phyloP scores from a whole-genome alignment of 768 basidiomycete species.

The Nevesoporus exiguus region DNA sequence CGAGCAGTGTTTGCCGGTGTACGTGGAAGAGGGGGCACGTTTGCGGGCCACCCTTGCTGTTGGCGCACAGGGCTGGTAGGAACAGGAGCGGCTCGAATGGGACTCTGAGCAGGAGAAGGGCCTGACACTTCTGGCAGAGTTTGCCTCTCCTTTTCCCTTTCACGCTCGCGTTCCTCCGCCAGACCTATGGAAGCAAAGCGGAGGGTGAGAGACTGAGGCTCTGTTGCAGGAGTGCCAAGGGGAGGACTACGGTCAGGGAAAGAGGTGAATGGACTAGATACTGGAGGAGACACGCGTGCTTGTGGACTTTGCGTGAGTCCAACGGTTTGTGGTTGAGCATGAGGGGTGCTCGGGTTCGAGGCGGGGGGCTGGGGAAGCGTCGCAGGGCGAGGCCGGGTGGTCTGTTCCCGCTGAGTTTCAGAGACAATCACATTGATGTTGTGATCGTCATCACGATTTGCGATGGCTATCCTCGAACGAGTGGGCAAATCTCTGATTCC shows the following conservation, averaged over 20 bases:
- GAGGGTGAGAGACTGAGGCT: conserved; percentile 30
- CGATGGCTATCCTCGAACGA: conserved; percentile 27
- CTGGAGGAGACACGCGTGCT: conserved; percentile 7
- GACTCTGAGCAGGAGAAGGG: conserved; percentile 11
- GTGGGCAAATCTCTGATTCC: conserved; percentile 44
- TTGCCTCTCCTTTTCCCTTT: conserved; percentile 14
- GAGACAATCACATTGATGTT: not conserved
- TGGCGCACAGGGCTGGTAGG: conserved; percentile 16
- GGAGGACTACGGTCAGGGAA: conserved; percentile 6
- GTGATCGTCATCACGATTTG: conserved; percentile 11
- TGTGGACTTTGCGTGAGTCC: conserved; percentile 8
- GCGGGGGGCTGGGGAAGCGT: conserved; percentile 25
- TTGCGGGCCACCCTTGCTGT: conserved; percentile 21
- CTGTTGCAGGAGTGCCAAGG: conserved; percentile 2
- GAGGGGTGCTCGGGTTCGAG: not conserved
- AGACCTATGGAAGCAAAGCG: conserved; percentile 32
- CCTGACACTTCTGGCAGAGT: conserved; percentile 4
- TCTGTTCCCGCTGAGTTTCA: conserved; percentile 3
- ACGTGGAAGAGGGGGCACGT: conserved; percentile 30
- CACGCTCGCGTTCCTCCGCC: conserved; percentile 19
- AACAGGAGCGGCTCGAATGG: conserved; percentile 3
- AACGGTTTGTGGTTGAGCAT: not conserved
- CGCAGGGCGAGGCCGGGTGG: conserved; percentile 5
- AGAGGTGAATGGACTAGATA: conserved; percentile 2
- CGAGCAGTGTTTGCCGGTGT: conserved; percentile 16